Evolutionary conservation across 2,329 filamentous ascomycete species (phyloP), one percentile per base, ranked within the genome.

Genomic region (Colletotrichum sp.): DNA sequence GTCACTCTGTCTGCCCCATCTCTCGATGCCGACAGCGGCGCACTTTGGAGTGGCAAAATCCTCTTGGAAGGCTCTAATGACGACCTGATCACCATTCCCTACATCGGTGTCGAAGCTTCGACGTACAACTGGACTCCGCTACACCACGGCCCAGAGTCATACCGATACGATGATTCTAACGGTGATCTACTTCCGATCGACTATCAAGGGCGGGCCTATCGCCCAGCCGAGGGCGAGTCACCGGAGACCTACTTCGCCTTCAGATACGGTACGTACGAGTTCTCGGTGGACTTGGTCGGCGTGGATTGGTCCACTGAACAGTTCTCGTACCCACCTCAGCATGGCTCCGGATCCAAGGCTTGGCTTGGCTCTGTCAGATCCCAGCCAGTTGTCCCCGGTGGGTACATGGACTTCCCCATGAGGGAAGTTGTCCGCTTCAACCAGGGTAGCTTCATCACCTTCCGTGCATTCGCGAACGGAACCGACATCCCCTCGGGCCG

Each of bases 121-220:
- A 80, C 78, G 3, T 80, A 80, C 39, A 52, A 79, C 49, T 80
- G 79, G 78, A 78, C 75, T 1, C 64, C 79, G 3, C 75, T 80
- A 1, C 72, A 79, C 15, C 72, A 69, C 5, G 67, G 60, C 6
- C 78, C 79, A 4, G 66, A 78, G 49, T 59, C 44, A 0, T 79
- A 77, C 63, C 67, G 78, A 16, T 79, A 76, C 13, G 78, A 79
- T n/a, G 49, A 69, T 7, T 32, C 9, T 1, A 63, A 55, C 9
- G 78, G 78, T 9, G 68, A 67, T 21, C 55, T 79, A 5, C 77
- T 76, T 32, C 78, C 78, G 3, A 44, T 80, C 9, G 76, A 80
- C 66, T 77, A 75, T 52, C n/a, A 68, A 28, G 60, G 69, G 55
- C 30, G 39, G 21, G 39, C 75, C 0, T 79, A 78, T 57, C 66